These are phyloP conservation scores for Aphanomyces euteiches DNA, from an alignment of 352 stramenopile species.

Conservation along the genomic window DNA sequence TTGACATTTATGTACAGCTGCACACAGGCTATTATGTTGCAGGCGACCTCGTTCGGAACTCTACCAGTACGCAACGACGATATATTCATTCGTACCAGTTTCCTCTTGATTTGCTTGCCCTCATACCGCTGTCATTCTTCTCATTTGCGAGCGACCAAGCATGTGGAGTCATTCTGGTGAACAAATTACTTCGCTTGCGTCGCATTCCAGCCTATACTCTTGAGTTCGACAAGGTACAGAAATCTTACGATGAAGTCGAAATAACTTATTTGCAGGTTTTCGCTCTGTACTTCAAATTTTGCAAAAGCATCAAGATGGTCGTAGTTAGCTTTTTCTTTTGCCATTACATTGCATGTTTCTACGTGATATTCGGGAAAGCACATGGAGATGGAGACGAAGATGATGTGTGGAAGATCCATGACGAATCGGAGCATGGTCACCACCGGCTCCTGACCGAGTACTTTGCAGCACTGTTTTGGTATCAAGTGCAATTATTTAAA, in stretches of 20 bases:
- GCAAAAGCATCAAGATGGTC: constrained; percentile 30
- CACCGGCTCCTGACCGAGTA: constrained; percentile 23
- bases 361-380: constrained; percentile 17
- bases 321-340: constrained; percentile 20
- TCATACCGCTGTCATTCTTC: constrained; percentile 44
- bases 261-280: constrained; percentile 11
- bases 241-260: not conserved
- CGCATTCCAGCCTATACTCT: constrained; percentile 20
- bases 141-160: constrained; percentile 32
- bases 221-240: constrained; percentile 26
- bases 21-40: constrained; percentile 72
- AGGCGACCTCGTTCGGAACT: constrained; percentile 61
- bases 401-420: constrained; percentile 20
- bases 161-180: constrained; percentile 22
- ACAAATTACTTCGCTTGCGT: constrained; percentile 26
- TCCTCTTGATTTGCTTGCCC: constrained; percentile 45
- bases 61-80: constrained; percentile 51
- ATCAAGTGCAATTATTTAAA: not conserved
- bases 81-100: constrained; percentile 58
- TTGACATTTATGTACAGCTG: constrained; percentile 66
- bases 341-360: constrained; percentile 20
- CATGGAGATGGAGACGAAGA: not conserved
- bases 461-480: constrained; percentile 28
- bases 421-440: not conserved
- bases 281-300: constrained; percentile 29